Evolutionary conservation across 2,329 filamentous ascomycete species (phyloP).

Genomic region (Zasmidium angulare): DNA sequence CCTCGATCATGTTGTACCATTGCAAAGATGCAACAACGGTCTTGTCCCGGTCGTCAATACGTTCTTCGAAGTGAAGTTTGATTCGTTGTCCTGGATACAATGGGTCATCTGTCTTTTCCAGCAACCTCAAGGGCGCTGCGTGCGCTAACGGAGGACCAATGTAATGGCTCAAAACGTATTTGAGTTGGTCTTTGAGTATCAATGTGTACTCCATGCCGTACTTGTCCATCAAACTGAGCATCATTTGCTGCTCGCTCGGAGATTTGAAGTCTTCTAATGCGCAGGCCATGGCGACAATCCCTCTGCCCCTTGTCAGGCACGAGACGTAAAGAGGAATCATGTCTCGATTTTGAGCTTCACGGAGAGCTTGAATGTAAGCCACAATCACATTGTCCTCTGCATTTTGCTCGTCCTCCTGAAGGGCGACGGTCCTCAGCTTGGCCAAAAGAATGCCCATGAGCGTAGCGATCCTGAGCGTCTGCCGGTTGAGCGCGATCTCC

Average conservation of each 20-base stretch:
- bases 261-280: slow-evolving; percentile 74
- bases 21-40: slow-evolving; percentile 77
- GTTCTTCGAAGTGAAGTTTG: slow-evolving; percentile 67
- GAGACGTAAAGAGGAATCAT: slow-evolving; percentile 87
- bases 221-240: slow-evolving; percentile 73
- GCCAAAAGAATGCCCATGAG: slow-evolving; percentile 66
- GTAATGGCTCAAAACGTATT: slow-evolving; percentile 26
- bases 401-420: slow-evolving; percentile 44
- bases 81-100: slow-evolving; percentile 62
- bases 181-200: slow-evolving; percentile 70
- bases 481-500: slow-evolving; percentile 40
- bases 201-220: slow-evolving; percentile 70
- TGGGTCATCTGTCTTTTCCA: slow-evolving; percentile 50
- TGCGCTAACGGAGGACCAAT: slow-evolving; percentile 11
- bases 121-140: slow-evolving; percentile 40
- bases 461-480: slow-evolving; percentile 46
- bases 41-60: slow-evolving; percentile 61
- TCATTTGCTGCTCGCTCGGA: slow-evolving; percentile 61
- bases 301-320: slow-evolving; percentile 64
- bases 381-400: slow-evolving; percentile 74
- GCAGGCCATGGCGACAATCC: slow-evolving; percentile 70
- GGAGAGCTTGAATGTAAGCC: slow-evolving; percentile 77
- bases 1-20: slow-evolving; percentile 77
- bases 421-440: slow-evolving; percentile 42
- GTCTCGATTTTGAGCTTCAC: slow-evolving; percentile 69